phyloP scores from a whole-genome alignment of 2,329 filamentous ascomycete species.

The Amylocarpus encephaloides region DNA sequence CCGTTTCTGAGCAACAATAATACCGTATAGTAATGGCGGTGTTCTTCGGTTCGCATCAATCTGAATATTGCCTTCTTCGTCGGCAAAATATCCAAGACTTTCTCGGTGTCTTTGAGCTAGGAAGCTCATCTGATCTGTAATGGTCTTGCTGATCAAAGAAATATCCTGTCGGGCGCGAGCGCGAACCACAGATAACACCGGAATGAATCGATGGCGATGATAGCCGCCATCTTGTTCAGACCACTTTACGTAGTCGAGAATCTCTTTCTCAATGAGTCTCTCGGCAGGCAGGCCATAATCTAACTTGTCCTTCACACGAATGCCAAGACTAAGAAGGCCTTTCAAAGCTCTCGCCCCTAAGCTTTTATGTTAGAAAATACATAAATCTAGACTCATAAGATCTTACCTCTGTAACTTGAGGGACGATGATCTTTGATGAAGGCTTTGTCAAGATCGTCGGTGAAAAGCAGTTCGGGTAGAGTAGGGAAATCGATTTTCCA shows the following conservation, averaged over 20 bases:
- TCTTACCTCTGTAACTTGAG: too few relatives aligned
- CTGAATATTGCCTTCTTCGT: constrained; percentile 15
- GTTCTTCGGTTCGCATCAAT: constrained; percentile 19
- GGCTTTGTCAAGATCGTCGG: constrained; percentile 16
- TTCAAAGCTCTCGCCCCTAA: constrained; percentile 26
- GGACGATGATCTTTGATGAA: constrained; percentile 22
- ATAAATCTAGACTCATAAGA: background rate
- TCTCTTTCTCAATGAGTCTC: constrained; percentile 25
- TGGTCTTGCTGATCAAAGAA: constrained; percentile 17
- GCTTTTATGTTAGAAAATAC: constrained; percentile 9
- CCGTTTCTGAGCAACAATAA: constrained; percentile 26
- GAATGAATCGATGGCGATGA: constrained; percentile 25
- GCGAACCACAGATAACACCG: constrained; percentile 23
- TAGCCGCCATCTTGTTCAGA: constrained; percentile 31
- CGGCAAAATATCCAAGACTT: constrained; percentile 14
- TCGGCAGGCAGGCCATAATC: constrained; percentile 15
- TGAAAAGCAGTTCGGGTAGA: constrained; percentile 27
- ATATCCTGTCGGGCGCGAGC: constrained; percentile 16
- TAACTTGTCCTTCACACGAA: constrained; percentile 22
- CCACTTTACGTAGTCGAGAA: constrained; percentile 31
- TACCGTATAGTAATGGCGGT: constrained; percentile 31
- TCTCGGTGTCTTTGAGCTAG: constrained; percentile 26
- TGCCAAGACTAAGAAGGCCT: constrained; percentile 25
- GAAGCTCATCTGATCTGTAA: constrained; percentile 25
- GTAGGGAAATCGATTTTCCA: constrained; percentile 30